A percentile compares a stretch with the other conserved stretches of the same genome.
phyloP scores from a whole-genome alignment of 169 alveolate genomes.

The Eimeria falciformis region DNA sequence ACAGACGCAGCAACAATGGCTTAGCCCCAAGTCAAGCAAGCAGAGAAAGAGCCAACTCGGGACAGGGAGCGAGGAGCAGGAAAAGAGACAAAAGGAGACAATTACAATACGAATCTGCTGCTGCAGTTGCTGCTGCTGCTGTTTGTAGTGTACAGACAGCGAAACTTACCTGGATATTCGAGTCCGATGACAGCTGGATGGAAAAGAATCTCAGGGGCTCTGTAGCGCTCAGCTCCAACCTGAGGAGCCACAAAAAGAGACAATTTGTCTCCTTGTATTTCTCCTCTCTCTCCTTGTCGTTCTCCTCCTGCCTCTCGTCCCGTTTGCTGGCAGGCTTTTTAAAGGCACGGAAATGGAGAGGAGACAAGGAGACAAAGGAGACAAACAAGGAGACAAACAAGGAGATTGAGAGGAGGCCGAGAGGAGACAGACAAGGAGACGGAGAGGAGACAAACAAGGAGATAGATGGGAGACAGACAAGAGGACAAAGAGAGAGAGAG shows the following conservation, averaged over 20 bases:
- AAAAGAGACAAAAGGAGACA: neutral
- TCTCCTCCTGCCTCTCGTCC: neutral
- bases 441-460: no score
- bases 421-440: no score
- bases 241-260: conserved; percentile 11
- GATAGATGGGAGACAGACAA: neutral
- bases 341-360: no score
- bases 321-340: no score
- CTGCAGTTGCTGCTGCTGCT: neutral
- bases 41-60: neutral
- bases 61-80: neutral
- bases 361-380: no score
- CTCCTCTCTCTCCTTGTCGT: neutral
- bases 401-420: no score
- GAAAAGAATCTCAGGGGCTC: conserved; percentile 98
- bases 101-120: neutral
- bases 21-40: no score
- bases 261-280: neutral
- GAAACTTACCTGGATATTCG: conserved; percentile 94
- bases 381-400: no score
- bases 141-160: neutral
- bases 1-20: conserved; percentile 11
- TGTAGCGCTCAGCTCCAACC: conserved; percentile 92
- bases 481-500: no score
- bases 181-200: conserved; percentile 96